Base-by-base conservation (phyloP, 2,329 filamentous ascomycete genomes). In the Polytolypa hystricis region DNA sequence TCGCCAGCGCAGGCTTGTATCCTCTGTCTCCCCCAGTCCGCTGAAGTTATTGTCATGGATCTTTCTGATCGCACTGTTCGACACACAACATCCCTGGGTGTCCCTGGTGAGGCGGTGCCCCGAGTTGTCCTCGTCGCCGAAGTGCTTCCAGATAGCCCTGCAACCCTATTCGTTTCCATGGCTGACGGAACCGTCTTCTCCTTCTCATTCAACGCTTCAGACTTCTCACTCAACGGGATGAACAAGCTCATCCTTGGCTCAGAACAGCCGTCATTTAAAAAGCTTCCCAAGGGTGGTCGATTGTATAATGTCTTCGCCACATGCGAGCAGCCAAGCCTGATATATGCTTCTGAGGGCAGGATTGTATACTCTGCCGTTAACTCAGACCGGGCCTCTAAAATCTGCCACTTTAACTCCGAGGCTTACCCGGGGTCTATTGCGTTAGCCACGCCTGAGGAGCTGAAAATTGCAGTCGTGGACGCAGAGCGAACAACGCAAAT, bases 281-380 rank as follows among this genome's bases (percentile, higher is more conserved):
- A 82, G 15, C 63, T 98, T 2, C 84, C 86, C 0, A 73, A 79
- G 34, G 67, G 67, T 1, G 66, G 79, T 35, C 68, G 73, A 0
- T 64, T 84, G 0, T 82, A 72, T 54, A 93, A 83, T 48, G 79
- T 98, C 0, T 93, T 98, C 55, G 85, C 86, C 0, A 93, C 85
- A 0, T 94, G 86, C 39, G 91, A 98, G 51, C 85, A 95, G 53
- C 84, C 91, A 0, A 95, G 84, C 44, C 62, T 98, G 37, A 94
- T 98, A 33, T 95, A 98, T 54, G 83, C 82, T 6, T 78, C 79
- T 0, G 86, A 95, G 53, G 84, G 83, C 1, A 74, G 87, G 15
- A 81, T 95, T 27, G 77, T 94, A 1, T 98, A 93, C 61, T 94
- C 87, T 4, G 87, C 91, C 2, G 84, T 95, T 1, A 94, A 89